Percentiles rank a stretch among this genome's conserved stretches.
phyloP scores from a whole-genome alignment of 1,284 basidiomycete genomes.

The Microbotryum lychnidis-dioicae region DNA sequence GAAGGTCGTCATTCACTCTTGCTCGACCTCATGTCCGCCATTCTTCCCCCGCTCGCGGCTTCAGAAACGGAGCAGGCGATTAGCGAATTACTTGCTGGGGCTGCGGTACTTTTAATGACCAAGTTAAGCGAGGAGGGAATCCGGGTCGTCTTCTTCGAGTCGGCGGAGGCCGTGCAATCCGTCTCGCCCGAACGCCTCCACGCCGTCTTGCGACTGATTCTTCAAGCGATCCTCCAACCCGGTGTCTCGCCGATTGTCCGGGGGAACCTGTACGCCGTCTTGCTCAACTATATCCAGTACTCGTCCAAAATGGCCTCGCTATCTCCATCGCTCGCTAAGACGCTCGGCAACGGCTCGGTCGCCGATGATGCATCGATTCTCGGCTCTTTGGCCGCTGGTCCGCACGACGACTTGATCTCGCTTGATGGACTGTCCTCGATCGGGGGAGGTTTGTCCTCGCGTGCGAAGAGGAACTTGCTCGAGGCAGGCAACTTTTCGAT shows the following conservation, averaged over 20 bases:
- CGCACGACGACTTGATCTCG: slow-evolving; percentile 26
- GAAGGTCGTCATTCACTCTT: slow-evolving; percentile 74
- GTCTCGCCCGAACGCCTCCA: slow-evolving; percentile 64
- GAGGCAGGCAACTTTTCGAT: slow-evolving; percentile 30
- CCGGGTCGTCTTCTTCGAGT: slow-evolving; percentile 37
- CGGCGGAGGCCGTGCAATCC: slow-evolving; percentile 18
- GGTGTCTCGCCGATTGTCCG: slow-evolving; percentile 79
- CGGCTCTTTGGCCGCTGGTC: background rate
- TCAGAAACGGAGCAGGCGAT: slow-evolving; percentile 60
- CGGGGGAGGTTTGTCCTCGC: slow-evolving; percentile 21
- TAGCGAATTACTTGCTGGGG: slow-evolving; percentile 70
- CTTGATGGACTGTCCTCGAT: slow-evolving; percentile 31
- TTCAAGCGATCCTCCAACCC: slow-evolving; percentile 68
- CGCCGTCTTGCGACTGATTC: slow-evolving; percentile 61
- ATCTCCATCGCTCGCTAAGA: slow-evolving; percentile 17
- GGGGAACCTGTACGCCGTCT: slow-evolving; percentile 88
- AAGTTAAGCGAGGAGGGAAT: slow-evolving; percentile 64
- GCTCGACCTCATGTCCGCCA: slow-evolving; percentile 73
- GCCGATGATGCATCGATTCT: slow-evolving; percentile 11
- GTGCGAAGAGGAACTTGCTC: slow-evolving; percentile 22
- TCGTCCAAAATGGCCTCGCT: slow-evolving; percentile 44
- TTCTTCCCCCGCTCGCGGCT: slow-evolving; percentile 44
- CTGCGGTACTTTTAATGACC: slow-evolving; percentile 69
- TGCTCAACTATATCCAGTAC: slow-evolving; percentile 75
- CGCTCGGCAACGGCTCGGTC: slow-evolving; percentile 18